phyloP scores from a whole-genome alignment of 2,329 filamentous ascomycete species.

The Fusarium keratoplasticum region DNA sequence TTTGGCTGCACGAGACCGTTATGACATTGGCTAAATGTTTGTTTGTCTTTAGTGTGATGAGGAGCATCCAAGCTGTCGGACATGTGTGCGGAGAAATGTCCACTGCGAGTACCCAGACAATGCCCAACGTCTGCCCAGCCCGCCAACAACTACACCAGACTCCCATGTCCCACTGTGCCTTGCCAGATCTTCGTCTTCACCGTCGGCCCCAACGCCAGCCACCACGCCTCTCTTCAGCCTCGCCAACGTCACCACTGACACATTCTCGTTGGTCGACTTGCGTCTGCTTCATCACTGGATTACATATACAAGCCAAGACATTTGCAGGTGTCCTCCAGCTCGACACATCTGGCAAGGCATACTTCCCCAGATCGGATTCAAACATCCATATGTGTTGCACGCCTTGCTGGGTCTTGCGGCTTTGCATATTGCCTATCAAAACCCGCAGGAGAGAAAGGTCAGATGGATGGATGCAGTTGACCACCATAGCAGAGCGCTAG shows the following conservation, averaged over 20 bases:
- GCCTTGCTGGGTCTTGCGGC: not conserved
- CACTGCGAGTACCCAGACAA: not conserved
- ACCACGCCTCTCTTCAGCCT: not conserved
- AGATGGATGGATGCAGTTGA: not conserved
- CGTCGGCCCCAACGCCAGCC: not conserved
- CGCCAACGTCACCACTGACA: not conserved
- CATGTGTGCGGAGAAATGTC: not conserved
- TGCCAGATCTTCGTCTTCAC: not conserved
- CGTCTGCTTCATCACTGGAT: not conserved
- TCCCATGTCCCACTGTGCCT: not conserved
- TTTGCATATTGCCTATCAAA: not conserved
- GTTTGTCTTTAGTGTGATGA: not conserved
- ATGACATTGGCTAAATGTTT: not conserved
- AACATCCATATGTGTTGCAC: not conserved
- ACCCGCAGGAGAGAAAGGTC: not conserved
- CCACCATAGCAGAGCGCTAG: not conserved
- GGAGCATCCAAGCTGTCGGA: not conserved
- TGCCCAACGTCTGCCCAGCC: not conserved
- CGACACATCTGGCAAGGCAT: not conserved
- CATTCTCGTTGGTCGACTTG: not conserved
- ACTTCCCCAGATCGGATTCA: not conserved
- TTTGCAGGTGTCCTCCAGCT: not conserved
- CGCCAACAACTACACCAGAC: too few species aligned
- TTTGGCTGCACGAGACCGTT: fast-evolving
- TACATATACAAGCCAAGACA: not conserved